These are phyloP conservation scores for Colletotrichum sp. DNA, from an alignment of 2,329 filamentous ascomycete species.

Conservation along the genomic window DNA sequence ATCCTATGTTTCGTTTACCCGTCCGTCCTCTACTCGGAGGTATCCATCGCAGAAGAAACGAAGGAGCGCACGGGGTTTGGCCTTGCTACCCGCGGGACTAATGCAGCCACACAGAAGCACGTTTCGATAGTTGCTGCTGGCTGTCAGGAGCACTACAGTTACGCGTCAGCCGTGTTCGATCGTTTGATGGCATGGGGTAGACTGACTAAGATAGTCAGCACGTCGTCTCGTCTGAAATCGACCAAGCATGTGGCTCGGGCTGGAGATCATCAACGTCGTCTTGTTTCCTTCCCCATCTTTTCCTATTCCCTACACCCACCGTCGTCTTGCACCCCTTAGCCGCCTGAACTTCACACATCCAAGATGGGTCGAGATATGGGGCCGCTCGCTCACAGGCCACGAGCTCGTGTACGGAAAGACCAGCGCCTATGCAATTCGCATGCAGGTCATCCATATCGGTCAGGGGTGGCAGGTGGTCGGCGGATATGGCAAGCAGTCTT, in stretches of 20 bases:
- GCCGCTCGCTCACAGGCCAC: background rate
- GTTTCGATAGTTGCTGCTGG: conserved; percentile 6
- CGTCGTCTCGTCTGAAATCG: background rate
- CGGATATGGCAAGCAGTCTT: background rate
- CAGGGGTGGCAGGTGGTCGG: background rate
- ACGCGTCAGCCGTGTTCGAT: background rate
- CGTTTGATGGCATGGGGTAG: background rate
- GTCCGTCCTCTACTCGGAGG: background rate
- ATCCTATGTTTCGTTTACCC: background rate
- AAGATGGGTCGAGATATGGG: background rate
- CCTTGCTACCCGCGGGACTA: background rate
- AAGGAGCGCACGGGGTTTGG: background rate
- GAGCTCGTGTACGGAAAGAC: background rate
- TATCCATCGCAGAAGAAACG: background rate
- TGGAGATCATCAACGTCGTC: background rate
- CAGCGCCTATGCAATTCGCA: background rate
- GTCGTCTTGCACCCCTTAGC: background rate
- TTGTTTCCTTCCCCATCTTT: background rate
- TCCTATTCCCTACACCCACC: background rate
- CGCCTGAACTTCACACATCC: conserved; percentile 1
- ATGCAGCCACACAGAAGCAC: conserved; percentile 6
- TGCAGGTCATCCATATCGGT: background rate
- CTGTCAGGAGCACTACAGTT: background rate
- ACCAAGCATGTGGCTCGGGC: background rate
- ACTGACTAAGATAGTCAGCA: background rate